Evolutionary conservation across 2,329 filamentous ascomycete species (phyloP).

Genomic region (Nemania bipapillata): DNA sequence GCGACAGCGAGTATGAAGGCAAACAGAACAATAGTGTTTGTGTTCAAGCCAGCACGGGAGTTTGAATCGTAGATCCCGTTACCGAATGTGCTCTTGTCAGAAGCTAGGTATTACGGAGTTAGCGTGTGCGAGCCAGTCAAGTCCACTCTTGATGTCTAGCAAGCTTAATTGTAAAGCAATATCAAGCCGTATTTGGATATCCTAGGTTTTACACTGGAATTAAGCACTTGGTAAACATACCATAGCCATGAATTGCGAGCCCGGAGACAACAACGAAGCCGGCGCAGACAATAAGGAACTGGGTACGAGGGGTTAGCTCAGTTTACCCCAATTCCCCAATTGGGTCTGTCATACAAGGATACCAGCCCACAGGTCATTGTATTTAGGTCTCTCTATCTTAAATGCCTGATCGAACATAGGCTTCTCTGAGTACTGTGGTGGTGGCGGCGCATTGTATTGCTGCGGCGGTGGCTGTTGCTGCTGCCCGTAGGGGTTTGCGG

Average conservation of each 20-base stretch:
- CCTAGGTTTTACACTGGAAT: background rate
- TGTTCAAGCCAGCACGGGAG: slow-evolving; percentile 76
- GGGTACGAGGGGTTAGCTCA: slow-evolving; percentile 24
- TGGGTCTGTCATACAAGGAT: slow-evolving; percentile 67
- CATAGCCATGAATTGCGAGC: slow-evolving; percentile 79
- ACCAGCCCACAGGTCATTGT: slow-evolving; percentile 89
- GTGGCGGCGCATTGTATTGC: slow-evolving; percentile 15
- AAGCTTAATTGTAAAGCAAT: background rate
- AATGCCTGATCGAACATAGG: slow-evolving; percentile 81
- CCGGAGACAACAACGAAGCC: slow-evolving; percentile 83
- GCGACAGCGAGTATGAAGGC: slow-evolving; percentile 79
- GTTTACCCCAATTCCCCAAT: background rate
- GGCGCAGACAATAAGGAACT: slow-evolving; percentile 75
- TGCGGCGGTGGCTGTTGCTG: slow-evolving; percentile 40
- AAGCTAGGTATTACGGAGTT: slow-evolving; percentile 51
- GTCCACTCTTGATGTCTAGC: slow-evolving; percentile 14
- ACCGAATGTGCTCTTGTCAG: slow-evolving; percentile 71
- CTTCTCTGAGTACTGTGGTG: slow-evolving; percentile 55
- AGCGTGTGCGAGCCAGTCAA: slow-evolving; percentile 5
- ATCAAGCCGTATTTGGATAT: background rate
- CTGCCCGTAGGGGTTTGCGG: slow-evolving; percentile 36
- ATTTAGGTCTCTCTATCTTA: slow-evolving; percentile 84
- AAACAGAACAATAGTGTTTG: slow-evolving; percentile 88
- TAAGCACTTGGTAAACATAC: slow-evolving; percentile 49
- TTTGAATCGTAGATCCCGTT: slow-evolving; percentile 76